phyloP scores from a whole-genome alignment of 2,329 filamentous ascomycete genomes.

The Penicillium italicum region DNA sequence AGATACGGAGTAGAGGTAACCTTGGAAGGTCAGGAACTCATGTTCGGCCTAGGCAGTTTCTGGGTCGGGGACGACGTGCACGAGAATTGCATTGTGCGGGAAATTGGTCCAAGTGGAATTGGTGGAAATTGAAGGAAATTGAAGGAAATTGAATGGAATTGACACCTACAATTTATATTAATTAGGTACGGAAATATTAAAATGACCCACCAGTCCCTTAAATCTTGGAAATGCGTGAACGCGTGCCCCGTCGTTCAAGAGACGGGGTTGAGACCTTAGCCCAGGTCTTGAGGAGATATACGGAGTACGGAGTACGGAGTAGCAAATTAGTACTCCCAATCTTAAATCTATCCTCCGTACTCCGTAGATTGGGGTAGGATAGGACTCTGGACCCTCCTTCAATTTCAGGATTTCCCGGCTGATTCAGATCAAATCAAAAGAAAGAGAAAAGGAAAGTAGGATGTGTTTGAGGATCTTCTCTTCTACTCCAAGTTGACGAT shows the following conservation, averaged over 20 bases:
- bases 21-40: conserved; percentile 1
- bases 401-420: too few relatives aligned
- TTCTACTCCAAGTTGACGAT: too few relatives aligned
- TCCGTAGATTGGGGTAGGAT: background rate
- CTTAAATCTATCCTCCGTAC: too few relatives aligned
- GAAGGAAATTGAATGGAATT: background rate
- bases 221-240: conserved; percentile 16
- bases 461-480: too few relatives aligned
- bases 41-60: background rate
- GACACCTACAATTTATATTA: too few relatives aligned
- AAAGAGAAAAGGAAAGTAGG: too few relatives aligned
- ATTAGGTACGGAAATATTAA: background rate
- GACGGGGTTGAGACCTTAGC: background rate
- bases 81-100: background rate
- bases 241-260: conserved; percentile 15
- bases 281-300: background rate
- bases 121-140: background rate
- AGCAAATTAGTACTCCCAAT: background rate
- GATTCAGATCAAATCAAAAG: background rate
- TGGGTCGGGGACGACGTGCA: background rate
- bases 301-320: too few relatives aligned
- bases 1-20: too few relatives aligned
- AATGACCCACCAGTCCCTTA: conserved; percentile 21
- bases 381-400: background rate
- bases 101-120: background rate